Evolutionary conservation across 73 alveolate species (phyloP).

Genomic region (Blepharisma japonicum): DNA sequence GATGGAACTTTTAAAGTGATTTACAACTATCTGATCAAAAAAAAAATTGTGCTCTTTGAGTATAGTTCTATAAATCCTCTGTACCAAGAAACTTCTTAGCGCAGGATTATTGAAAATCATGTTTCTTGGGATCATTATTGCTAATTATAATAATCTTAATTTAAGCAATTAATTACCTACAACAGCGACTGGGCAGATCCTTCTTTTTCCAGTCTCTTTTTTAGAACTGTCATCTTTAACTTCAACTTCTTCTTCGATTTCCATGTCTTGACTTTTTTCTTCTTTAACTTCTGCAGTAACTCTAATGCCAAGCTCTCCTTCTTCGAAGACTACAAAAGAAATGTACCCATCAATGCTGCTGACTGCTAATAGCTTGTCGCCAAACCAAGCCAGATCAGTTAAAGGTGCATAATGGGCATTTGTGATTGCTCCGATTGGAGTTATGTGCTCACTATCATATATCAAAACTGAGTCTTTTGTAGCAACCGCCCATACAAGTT

Average conservation of each 20-base stretch:
- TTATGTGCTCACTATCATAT: not conserved
- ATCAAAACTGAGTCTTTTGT: constrained; percentile 9
- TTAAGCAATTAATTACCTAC: no score
- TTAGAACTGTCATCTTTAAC: no score
- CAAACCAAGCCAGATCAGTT: constrained; percentile 13
- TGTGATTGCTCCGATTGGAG: constrained; percentile 14
- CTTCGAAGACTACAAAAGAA: not conserved
- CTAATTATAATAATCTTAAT: no score
- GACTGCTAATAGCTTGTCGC: not conserved
- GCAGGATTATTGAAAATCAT: no score
- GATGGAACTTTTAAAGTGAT: no score
- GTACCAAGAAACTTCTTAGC: no score
- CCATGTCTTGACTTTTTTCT: not conserved
- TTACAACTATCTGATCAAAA: no score
- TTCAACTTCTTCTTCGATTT: not conserved
- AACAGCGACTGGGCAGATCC: no score
- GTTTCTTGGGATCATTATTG: no score
- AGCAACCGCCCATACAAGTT: constrained; percentile 21
- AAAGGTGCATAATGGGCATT: not conserved
- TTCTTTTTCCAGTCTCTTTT: no score
- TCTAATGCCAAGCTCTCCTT: constrained; percentile 10
- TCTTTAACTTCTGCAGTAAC: not conserved
- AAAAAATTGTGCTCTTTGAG: no score
- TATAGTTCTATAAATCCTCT: no score
- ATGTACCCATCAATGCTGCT: constrained; percentile 26